A percentile compares a stretch with the other conserved stretches of the same genome.
Evolutionary conservation across 2,329 filamentous ascomycete species (phyloP).

Genomic region (Endoconidiophora laricicola): DNA sequence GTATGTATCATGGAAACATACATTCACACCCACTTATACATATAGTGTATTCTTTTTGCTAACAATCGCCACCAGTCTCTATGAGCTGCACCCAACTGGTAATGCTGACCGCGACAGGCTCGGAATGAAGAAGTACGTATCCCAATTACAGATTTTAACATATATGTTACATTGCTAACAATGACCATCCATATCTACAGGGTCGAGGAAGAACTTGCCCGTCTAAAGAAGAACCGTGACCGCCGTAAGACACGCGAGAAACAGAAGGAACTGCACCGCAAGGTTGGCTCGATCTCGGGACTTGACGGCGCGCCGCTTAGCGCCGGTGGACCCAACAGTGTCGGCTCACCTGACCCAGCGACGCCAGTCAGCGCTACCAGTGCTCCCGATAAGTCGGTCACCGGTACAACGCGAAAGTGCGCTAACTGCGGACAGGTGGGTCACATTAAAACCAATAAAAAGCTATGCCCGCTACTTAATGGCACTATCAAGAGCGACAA

Average conservation of each 20-base stretch:
- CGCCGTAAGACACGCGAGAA: constrained; percentile 80
- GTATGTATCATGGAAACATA: constrained; percentile 30
- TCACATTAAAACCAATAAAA: constrained; percentile 98
- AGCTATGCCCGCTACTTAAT: constrained; percentile 79
- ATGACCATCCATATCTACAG: constrained; percentile 8
- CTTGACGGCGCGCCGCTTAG: no score
- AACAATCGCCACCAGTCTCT: constrained; percentile 25
- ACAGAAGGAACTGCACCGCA: constrained; percentile 49
- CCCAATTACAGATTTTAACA: not conserved
- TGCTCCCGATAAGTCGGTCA: constrained; percentile 15
- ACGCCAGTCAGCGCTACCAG: constrained; percentile 32
- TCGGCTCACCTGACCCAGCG: constrained; percentile 31
- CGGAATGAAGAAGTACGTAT: constrained; percentile 25
- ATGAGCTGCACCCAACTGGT: constrained; percentile 31
- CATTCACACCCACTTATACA: constrained; percentile 10
- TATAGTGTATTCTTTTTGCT: constrained; percentile 18
- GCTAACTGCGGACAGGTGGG: constrained; percentile 94
- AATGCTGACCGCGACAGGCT: constrained; percentile 36
- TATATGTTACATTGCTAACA: not conserved
- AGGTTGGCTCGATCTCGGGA: constrained; percentile 14
- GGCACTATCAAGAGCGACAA: constrained; percentile 54
- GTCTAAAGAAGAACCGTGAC: constrained; percentile 82
- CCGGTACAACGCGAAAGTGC: constrained; percentile 74
- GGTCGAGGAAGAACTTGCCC: constrained; percentile 56
- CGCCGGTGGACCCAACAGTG: constrained; percentile 22